phyloP scores from a whole-genome alignment of 163 green algal species.

The Volvox carteri region DNA sequence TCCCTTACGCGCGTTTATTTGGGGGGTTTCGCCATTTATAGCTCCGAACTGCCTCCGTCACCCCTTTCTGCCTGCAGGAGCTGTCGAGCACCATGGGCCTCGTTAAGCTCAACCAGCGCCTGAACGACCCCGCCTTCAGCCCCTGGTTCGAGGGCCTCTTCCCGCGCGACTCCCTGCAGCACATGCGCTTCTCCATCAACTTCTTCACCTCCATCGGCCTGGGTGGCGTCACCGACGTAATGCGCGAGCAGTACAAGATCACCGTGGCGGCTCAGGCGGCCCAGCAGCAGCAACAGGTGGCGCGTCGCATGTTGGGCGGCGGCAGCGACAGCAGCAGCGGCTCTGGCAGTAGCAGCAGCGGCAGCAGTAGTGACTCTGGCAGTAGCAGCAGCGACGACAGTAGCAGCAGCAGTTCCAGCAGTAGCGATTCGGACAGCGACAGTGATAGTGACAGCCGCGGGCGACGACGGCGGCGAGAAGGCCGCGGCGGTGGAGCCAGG shows the following conservation, averaged over 20 bases:
- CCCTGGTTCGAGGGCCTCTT: slow-evolving; percentile 88
- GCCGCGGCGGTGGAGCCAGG: no score
- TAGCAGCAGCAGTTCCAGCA: slow-evolving; percentile 50
- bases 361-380: slow-evolving; percentile 46
- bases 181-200: slow-evolving; percentile 98
- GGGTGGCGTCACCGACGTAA: slow-evolving; percentile 94
- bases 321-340: slow-evolving; percentile 11
- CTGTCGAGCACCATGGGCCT: slow-evolving; percentile 92
- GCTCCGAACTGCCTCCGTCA: background rate
- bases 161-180: slow-evolving; percentile 84
- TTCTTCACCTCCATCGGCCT: slow-evolving; percentile 98
- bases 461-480: background rate
- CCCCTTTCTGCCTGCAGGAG: slow-evolving; percentile 78
- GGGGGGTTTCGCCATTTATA: no score
- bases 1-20: no score
- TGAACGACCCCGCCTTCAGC: slow-evolving; percentile 79
- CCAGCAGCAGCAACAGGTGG: slow-evolving; percentile 32
- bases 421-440: slow-evolving; percentile 44
- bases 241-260: slow-evolving; percentile 91
- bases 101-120: slow-evolving; percentile 83
- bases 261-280: slow-evolving; percentile 47
- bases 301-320: background rate
- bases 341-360: slow-evolving; percentile 53
- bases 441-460: background rate
- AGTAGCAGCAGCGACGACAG: slow-evolving; percentile 5